These are phyloP conservation scores for Trichophaea hybrida DNA, from an alignment of 2,329 filamentous ascomycete genomes.

Conservation along the genomic window DNA sequence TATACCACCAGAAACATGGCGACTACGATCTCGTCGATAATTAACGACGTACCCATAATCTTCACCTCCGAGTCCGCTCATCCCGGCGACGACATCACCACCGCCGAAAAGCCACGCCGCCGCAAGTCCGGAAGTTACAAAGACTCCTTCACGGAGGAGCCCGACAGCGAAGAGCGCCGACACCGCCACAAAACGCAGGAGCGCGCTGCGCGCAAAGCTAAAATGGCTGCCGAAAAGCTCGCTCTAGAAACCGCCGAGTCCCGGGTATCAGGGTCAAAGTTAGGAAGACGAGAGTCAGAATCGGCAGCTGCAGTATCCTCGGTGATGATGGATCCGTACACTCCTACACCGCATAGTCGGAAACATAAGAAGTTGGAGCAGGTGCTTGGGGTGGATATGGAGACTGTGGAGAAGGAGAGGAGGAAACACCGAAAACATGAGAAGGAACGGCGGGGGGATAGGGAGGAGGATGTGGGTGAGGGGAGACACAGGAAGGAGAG, in stretches of 20 bases:
- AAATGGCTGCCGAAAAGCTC: slow-evolving; percentile 1
- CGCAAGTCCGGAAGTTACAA: not conserved
- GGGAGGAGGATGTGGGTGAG: not conserved
- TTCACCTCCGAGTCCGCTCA: not conserved
- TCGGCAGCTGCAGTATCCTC: not conserved
- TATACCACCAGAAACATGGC: not conserved
- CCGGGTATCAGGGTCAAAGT: not conserved
- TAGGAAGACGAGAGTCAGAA: not conserved
- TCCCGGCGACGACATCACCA: not conserved
- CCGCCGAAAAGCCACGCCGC: not conserved
- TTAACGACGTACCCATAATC: not conserved
- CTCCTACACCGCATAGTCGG: not conserved
- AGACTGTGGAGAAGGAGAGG: not conserved
- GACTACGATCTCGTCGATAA: not conserved
- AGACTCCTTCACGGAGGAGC: not conserved
- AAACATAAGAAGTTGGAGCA: not conserved
- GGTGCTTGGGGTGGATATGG: not conserved
- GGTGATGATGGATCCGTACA: not conserved
- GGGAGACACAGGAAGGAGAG: not conserved
- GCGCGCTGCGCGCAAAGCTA: slow-evolving; percentile 1
- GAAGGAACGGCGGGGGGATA: not conserved
- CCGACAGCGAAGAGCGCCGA: not conserved
- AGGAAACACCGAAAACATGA: not conserved
- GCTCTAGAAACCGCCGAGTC: not conserved
- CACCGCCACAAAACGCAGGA: not conserved